Conservation (phyloP, 352 stramenopile genomes). For the Peronosclerospora sorghi region DNA sequence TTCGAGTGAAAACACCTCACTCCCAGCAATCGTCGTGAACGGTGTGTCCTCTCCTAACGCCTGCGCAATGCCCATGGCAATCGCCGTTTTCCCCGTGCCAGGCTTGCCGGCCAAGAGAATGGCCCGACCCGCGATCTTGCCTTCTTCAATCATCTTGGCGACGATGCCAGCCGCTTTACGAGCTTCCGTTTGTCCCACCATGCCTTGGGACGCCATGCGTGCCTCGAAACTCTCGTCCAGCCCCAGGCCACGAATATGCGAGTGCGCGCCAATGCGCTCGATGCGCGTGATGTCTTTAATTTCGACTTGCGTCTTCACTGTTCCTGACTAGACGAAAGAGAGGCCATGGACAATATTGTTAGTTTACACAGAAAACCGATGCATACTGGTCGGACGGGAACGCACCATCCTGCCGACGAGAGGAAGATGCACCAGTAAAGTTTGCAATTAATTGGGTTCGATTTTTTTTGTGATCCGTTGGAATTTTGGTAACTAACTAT, state of each 20-base stretch:
- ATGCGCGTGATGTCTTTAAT: conserved; percentile 96
- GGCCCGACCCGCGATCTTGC: conserved; percentile 94
- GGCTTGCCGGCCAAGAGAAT: conserved; percentile 95
- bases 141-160: conserved; percentile 97
- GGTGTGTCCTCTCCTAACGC: conserved; percentile 96
- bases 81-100: conserved; percentile 95
- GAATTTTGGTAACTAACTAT: too few species aligned
- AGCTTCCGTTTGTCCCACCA: conserved; percentile 93
- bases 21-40: conserved; percentile 97
- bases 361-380: not conserved
- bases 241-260: conserved; percentile 96
- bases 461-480: too few species aligned
- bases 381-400: not conserved
- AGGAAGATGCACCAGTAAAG: too few species aligned
- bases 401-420: too few species aligned
- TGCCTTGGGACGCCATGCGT: conserved; percentile 88
- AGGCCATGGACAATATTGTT: not conserved
- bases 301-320: conserved; percentile 80
- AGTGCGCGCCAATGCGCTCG: conserved; percentile 98
- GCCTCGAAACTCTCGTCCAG: conserved; percentile 96
- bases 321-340: conserved; percentile 24
- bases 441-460: too few species aligned
- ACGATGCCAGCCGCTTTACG: conserved; percentile 92
- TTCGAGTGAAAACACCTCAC: conserved; percentile 97
- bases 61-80: conserved; percentile 97